These are phyloP conservation scores for Triangularia setosa DNA, from an alignment of 2,329 filamentous ascomycete species.

Conservation along the genomic window DNA sequence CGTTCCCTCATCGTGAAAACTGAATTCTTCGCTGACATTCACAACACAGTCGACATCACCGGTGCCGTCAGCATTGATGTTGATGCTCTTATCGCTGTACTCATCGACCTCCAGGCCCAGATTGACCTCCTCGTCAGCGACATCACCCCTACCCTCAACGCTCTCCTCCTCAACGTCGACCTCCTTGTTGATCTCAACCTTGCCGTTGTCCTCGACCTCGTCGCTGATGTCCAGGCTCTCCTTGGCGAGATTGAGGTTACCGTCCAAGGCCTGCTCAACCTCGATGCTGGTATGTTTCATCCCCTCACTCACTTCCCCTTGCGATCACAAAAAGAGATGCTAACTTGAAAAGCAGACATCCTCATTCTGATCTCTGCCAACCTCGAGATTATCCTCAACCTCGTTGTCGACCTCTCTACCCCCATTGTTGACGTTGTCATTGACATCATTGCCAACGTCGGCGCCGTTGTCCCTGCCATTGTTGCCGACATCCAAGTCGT, in stretches of 20 bases:
- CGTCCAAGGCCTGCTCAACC: conserved; percentile 8
- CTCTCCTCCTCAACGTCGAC: conserved; percentile 10
- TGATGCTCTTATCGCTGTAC: conserved; percentile 11
- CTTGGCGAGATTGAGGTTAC: conserved; percentile 9
- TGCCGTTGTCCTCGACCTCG: conserved; percentile 12
- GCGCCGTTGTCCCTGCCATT: background rate
- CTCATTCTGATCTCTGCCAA: background rate
- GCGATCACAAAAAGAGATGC: background rate
- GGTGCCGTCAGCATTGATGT: background rate
- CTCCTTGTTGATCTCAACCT: conserved; percentile 11
- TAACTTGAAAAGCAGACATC: conserved; percentile 6
- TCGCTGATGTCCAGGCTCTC: conserved; percentile 10
- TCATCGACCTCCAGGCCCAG: conserved; percentile 12
- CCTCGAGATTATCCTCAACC: background rate
- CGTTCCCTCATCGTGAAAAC: background rate
- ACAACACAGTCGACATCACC: background rate
- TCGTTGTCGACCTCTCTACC: background rate
- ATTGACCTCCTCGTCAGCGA: conserved; percentile 10
- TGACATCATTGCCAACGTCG: background rate
- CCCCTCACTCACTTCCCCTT: background rate
- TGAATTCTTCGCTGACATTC: background rate
- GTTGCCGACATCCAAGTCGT: background rate
- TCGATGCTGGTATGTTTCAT: conserved; percentile 15
- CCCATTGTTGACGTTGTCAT: background rate
- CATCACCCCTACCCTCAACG: conserved; percentile 8